phyloP scores from a whole-genome alignment of 352 stramenopile species.

The Blastocystis sp. region DNA sequence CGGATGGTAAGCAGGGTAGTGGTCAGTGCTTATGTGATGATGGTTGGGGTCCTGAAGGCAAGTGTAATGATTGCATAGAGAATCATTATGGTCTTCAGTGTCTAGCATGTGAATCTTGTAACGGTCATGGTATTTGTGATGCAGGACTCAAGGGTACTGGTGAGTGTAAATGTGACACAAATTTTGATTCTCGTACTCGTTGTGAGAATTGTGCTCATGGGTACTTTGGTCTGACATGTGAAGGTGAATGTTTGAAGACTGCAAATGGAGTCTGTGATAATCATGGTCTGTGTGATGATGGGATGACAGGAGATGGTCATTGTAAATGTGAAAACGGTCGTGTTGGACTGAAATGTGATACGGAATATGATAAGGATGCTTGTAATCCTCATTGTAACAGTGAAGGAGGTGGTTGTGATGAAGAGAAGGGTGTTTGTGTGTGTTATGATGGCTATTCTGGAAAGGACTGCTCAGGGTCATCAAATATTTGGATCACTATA shows the following conservation, averaged over 20 bases:
- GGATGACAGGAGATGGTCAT: slow-evolving; percentile 74
- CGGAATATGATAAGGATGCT: slow-evolving; percentile 12
- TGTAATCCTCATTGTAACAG: slow-evolving; percentile 31
- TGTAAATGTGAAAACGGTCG: slow-evolving; percentile 83
- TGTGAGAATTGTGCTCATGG: slow-evolving; percentile 81
- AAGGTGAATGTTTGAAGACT: slow-evolving; percentile 77
- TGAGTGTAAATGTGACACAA: slow-evolving; percentile 80
- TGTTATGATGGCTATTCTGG: slow-evolving; percentile 16
- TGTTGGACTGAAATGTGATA: slow-evolving; percentile 60
- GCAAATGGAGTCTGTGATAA: slow-evolving; percentile 80
- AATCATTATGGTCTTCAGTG: slow-evolving; percentile 78
- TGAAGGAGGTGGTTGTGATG: slow-evolving; percentile 12
- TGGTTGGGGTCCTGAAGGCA: slow-evolving; percentile 76
- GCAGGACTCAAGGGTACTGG: slow-evolving; percentile 79
- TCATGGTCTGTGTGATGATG: slow-evolving; percentile 79
- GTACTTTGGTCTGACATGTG: slow-evolving; percentile 78
- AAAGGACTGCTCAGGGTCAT: background rate
- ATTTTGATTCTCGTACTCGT: slow-evolving; percentile 77
- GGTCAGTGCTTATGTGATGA: slow-evolving; percentile 81
- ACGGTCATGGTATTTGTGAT: slow-evolving; percentile 80
- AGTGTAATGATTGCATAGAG: slow-evolving; percentile 81
- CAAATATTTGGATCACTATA: background rate
- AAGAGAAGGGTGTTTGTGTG: background rate
- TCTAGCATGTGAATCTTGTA: slow-evolving; percentile 77
- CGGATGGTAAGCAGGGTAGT: slow-evolving; percentile 79